Base-by-base conservation (phyloP, 306 rosid species). In the Vigna reflexopilosa region DNA sequence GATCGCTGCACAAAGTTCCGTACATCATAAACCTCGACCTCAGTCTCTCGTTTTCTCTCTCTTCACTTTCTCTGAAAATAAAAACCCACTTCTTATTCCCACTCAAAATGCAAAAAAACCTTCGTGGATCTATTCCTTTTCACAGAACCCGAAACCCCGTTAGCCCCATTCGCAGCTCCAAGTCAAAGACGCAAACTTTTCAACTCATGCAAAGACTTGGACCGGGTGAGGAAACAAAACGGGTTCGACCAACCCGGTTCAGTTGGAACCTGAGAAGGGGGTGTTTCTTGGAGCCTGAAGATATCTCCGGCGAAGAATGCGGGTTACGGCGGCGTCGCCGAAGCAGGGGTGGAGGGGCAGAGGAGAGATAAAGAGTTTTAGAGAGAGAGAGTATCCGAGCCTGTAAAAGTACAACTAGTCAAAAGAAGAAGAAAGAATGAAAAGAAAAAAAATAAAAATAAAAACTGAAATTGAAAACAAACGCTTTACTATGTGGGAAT, bases 1-100 rank as follows among this genome's bases (percentile, higher is more conserved):
- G 91, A 89, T 91, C 93, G 88, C 89, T 87, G 52, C 90, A 76
- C 82, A 90, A 86, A 85, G 90, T 86, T 76, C 97, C 96, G 98
- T 88, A 92, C 98, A 95, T 95, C 91, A 87, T 95, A 93, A 82
- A 87, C 81, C 64, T 86, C 84, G 62, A 77, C 89, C 87, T 50
- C 77, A 40, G 36, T 79, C 80, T 36, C 58, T 28, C 14, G 42
- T 69, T 70, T 69, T 73, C 84, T 51, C 58, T 55, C 83, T 17
- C 70, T 26, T 64, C 42, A 40, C 75, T 77, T 81, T 56, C 85
- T 55, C 24, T 40, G 75, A 69, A 84, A 76, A 54, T 9, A 77
- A 76, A 85, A 77, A 82, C 81, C 78, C 74, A 72, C 57, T 79
- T 79, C 67, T 78, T 74, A 67, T 59, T 71, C 68, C 3, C 75